These are phyloP conservation scores for Atkinsonella hypoxylon DNA, from an alignment of 2,329 filamentous ascomycete genomes.

Conservation along the genomic window DNA sequence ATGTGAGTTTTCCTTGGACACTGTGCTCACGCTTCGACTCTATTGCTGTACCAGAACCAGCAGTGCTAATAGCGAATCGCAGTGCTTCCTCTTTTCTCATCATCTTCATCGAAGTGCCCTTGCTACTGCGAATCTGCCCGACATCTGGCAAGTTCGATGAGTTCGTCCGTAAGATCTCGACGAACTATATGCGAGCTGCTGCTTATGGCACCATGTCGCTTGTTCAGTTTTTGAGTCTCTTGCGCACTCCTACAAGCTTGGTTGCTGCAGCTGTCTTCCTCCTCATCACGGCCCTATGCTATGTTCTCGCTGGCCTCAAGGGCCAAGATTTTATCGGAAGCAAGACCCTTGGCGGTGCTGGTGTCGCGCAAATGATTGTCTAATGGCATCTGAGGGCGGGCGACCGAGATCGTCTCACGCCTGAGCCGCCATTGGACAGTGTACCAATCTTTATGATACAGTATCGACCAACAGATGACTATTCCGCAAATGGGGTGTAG, in stretches of 20 bases:
- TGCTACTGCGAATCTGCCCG: conserved; percentile 93
- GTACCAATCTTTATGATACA: neutral
- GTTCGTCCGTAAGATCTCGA: conserved; percentile 83
- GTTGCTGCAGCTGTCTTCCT: conserved; percentile 81
- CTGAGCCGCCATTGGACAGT: neutral
- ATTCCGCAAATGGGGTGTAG: neutral
- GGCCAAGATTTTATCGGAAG: conserved; percentile 80
- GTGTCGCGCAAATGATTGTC: conserved; percentile 97
- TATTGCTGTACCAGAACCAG: neutral
- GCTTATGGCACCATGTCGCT: conserved; percentile 74
- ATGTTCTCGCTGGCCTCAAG: conserved; percentile 66
- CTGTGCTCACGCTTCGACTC: neutral
- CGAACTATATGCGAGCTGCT: conserved; percentile 90
- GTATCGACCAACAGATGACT: neutral
- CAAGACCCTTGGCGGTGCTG: conserved; percentile 90
- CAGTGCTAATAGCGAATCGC: neutral
- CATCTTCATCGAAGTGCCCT: conserved; percentile 80
- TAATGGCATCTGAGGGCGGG: conserved; percentile 26
- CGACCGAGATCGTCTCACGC: neutral
- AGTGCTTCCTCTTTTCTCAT: conserved; percentile 63
- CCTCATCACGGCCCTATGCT: conserved; percentile 66
- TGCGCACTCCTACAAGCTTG: conserved; percentile 53
- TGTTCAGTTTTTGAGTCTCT: conserved; percentile 74
- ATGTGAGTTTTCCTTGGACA: conserved; percentile 30
- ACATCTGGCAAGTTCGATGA: conserved; percentile 82